Base-by-base conservation (phyloP, 345 rosid species). In the Eucalyptus curtisii region DNA sequence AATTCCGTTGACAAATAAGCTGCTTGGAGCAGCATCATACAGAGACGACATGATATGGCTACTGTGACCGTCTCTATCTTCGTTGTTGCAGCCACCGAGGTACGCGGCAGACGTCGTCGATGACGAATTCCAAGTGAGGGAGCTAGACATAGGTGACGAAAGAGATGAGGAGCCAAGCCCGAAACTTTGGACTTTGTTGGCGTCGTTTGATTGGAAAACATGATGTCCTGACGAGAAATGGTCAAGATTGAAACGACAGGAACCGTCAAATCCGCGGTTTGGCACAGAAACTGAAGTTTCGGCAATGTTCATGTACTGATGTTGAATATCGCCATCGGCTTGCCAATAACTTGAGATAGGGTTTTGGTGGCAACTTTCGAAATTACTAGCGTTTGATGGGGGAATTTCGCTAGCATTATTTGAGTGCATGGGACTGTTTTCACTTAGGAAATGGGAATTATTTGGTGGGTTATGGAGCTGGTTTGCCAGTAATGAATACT, bases 91-190 rank as follows among this genome's bases (percentile, higher is more conserved):
- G 53, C 92, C 91, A 59, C 91, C 93, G 90, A 93, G 91, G 91
- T 90, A 92, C 59, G 90, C 86, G 44, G 93, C 90, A 3, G 93
- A 92, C 42, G 92, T 82, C 27, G 93, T 90, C 4, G 93, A 90
- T 16, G 95, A 92, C n/a, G 96, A 93, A 89, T 93, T 93, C 93
- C 96, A 86, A 20, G 94, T 94, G 89, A 94, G 93, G 27, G 95
- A 93, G 87, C 90, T 93, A 1, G 96, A 91, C 24, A 95, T 91
- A 76, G 94, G 92, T n/a, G 95, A 91, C 27, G 95, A 87, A 50
- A 93, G 87, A 86, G 94, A 86, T 8, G 96, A 92, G n/a, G 91
- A 20, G 40, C 33, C 88, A 25, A 91, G 90, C 47, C 91, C 71
- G 87, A 87, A 85, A 42, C 86, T 89, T 37, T 89, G 55, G 48